Evolutionary conservation across 768 basidiomycete genomes (phyloP).

Genomic region (Suillus placidus): DNA sequence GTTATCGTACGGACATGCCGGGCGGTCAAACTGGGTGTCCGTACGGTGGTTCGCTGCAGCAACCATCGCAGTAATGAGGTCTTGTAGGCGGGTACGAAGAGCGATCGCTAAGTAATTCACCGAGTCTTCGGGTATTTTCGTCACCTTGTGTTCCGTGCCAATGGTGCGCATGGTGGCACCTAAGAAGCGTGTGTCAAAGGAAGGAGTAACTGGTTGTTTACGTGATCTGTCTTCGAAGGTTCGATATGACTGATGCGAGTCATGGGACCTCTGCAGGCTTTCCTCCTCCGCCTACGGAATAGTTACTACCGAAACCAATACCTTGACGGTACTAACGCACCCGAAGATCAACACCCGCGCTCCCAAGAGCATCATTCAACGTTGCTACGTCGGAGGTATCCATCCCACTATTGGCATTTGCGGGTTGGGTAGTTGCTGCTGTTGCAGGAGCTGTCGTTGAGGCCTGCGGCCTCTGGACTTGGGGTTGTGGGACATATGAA

Average conservation of each 20-base stretch:
- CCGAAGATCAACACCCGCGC: conserved; percentile 85
- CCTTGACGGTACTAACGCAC: conserved; percentile 39
- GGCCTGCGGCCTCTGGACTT: conserved; percentile 32
- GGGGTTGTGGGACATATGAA: conserved; percentile 35
- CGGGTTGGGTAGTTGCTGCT: conserved; percentile 24
- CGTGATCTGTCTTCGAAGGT: conserved; percentile 76
- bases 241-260: conserved; percentile 64
- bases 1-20: conserved; percentile 66
- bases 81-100: conserved; percentile 72
- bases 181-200: conserved; percentile 69
- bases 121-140: conserved; percentile 67
- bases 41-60: conserved; percentile 68
- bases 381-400: conserved; percentile 77
- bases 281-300: conserved; percentile 82
- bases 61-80: conserved; percentile 68
- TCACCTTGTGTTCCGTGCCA: conserved; percentile 68
- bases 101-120: conserved; percentile 81
- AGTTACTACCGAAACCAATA: conserved; percentile 2
- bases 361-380: conserved; percentile 82
- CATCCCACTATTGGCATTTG: conserved; percentile 38
- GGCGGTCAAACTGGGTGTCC: conserved; percentile 68
- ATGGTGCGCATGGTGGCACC: conserved; percentile 70
- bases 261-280: conserved; percentile 65
- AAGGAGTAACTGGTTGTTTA: conserved; percentile 70
- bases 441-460: conserved; percentile 19